Conservation (phyloP, 176 grass and related monocot genomes). For the Oryza rufipogon region DNA sequence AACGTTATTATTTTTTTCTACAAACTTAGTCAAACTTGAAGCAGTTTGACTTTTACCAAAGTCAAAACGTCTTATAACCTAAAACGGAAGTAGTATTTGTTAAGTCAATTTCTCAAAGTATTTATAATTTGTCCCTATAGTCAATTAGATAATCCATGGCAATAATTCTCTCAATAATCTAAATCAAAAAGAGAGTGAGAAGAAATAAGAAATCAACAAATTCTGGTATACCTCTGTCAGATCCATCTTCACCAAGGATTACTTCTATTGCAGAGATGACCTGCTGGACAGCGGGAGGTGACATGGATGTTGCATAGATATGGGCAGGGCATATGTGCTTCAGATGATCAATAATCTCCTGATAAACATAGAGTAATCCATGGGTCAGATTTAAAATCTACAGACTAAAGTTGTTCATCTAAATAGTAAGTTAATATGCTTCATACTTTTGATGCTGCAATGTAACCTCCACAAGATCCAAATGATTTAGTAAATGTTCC, state of each 20-base stretch:
- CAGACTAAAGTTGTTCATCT: constrained; percentile 22
- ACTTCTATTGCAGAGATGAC: constrained; percentile 88
- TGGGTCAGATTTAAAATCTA: constrained; percentile 31
- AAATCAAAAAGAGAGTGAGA: background rate
- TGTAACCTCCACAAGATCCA: constrained; percentile 89
- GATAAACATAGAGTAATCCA: constrained; percentile 13
- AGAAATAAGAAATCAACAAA: background rate
- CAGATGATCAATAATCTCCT: constrained; percentile 92
- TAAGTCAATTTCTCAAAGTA: too few species aligned
- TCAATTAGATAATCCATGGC: too few species aligned
- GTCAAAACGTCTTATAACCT: too few species aligned
- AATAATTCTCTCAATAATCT: too few species aligned
- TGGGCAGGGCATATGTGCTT: constrained; percentile 82
- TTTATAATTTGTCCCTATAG: too few species aligned
- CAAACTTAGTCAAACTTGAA: too few species aligned
- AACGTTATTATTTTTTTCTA: too few species aligned
- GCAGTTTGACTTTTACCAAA: too few species aligned
- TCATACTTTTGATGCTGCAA: constrained; percentile 84
- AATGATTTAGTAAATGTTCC: constrained; percentile 98
- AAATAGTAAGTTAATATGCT: constrained; percentile 23
- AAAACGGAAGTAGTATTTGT: too few species aligned
- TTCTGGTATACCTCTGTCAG: constrained; percentile 68
- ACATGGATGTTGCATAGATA: constrained; percentile 96
- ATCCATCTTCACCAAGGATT: constrained; percentile 88
- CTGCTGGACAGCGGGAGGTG: constrained; percentile 89